These are phyloP conservation scores for Termitomyces sp. DNA, from an alignment of 768 basidiomycete genomes.

Conservation along the genomic window DNA sequence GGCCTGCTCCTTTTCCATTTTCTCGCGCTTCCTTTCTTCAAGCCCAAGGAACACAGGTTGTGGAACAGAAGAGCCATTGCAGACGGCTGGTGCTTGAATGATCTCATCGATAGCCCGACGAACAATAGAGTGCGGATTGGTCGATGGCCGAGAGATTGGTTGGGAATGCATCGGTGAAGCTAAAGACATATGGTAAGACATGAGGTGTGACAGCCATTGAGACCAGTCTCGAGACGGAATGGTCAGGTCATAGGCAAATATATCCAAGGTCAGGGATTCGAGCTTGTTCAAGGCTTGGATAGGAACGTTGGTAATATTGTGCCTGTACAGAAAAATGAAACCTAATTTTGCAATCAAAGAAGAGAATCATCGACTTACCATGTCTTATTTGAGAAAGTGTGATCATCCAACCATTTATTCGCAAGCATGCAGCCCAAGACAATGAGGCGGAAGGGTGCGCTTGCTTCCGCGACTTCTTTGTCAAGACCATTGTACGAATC, in stretches of 20 bases:
- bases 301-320: conserved; percentile 76
- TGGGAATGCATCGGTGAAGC: conserved; percentile 61
- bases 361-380: conserved; percentile 48
- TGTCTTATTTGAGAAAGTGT: conserved; percentile 88
- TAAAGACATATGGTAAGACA: conserved; percentile 63
- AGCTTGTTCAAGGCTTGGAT: conserved; percentile 68
- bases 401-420: conserved; percentile 88
- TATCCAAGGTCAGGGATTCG: conserved; percentile 68
- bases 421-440: conserved; percentile 83
- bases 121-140: conserved; percentile 68
- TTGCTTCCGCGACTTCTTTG: conserved; percentile 50
- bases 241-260: conserved; percentile 70
- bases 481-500: conserved; percentile 43
- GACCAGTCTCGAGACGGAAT: conserved; percentile 65
- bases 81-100: conserved; percentile 45
- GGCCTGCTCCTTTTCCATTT: conserved; percentile 42
- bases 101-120: conserved; percentile 71
- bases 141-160: conserved; percentile 76
- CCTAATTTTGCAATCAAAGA: conserved; percentile 9
- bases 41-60: conserved; percentile 74
- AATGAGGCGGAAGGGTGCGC: conserved; percentile 70
- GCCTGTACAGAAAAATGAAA: conserved; percentile 43
- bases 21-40: conserved; percentile 61
- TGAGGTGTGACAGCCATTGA: conserved; percentile 66
- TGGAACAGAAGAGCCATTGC: conserved; percentile 34